Evolutionary conservation across 129 eudicot genomes (phyloP).

Genomic region (Centaurea solstitialis): DNA sequence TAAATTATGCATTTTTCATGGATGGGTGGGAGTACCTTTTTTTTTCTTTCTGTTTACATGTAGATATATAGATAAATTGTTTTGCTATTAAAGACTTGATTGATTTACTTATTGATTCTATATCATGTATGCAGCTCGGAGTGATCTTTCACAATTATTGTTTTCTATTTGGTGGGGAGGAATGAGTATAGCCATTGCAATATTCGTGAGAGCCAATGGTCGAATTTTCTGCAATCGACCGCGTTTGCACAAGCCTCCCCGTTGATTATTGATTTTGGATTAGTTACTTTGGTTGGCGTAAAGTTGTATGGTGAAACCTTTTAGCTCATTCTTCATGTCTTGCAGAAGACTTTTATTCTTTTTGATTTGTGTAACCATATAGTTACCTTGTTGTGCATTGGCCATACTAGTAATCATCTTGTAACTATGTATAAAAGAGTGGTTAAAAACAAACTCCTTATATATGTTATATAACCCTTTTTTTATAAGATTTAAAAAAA

Average conservation of each 20-base stretch:
- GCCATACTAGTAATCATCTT: conserved; percentile 15
- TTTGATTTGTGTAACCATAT: background rate
- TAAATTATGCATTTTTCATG: no score
- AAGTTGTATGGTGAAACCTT: conserved; percentile 1
- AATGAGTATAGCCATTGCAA: conserved; percentile 57
- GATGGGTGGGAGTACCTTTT: no score
- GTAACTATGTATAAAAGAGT: background rate
- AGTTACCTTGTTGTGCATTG: conserved; percentile 18
- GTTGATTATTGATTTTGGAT: conserved; percentile 14
- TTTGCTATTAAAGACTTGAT: background rate
- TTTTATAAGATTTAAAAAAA: no score
- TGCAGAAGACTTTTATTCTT: background rate
- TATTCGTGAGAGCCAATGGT: conserved; percentile 64
- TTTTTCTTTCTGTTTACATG: background rate
- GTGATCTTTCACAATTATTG: conserved; percentile 44
- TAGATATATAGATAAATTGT: background rate
- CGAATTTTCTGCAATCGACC: conserved; percentile 75
- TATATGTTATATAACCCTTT: background rate
- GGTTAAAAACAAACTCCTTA: no score
- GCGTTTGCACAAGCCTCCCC: conserved; percentile 57
- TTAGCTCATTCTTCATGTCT: conserved; percentile 3
- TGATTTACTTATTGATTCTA: background rate
- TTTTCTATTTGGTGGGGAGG: conserved; percentile 72
- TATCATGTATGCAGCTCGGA: conserved; percentile 45
- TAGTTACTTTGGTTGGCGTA: background rate